Evolutionary conservation across 352 stramenopile species (phyloP), one percentile per base, ranked within the genome.

Genomic region (Poterioochromonas sp.): DNA sequence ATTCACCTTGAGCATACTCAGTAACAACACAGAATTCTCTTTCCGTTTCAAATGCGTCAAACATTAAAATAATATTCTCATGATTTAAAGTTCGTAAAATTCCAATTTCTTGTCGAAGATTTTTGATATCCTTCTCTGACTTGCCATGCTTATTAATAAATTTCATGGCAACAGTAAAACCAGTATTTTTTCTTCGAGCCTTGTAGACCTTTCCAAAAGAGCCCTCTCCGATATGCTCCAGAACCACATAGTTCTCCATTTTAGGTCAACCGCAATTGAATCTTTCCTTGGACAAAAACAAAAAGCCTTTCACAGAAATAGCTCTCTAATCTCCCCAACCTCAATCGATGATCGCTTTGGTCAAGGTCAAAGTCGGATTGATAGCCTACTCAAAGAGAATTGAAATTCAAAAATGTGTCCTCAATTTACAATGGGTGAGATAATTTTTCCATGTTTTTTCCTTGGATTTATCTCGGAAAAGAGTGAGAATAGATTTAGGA

Each of bases 21-120:
- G 89, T 97, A 40, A 97, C 92, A 80, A 97, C 94, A 77, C 89
- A 95, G 77, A 97, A 95, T 79, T 97, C 91, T 20, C 85, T 83
- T 40, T 93, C 87, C 35, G 92, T 97, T 84, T 97, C 92, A 76
- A 96, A 97, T 49, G 90, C 93, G 81, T 97, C 92, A 78, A 97
- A 86, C 86, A 97, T 94, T 65, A 91, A 86, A 79, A 97, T 95
- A 80, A 97, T 95, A 81, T 96, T 96, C 82, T 89, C 91, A 80
- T 97, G 92, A 78, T 96, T 90, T 34, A 97, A 81, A 0, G 84
- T 87, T 20, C 88, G 85, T 70, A 97, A 79, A 60, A 97, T 97
- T 69, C 88, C 90, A 78, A 97, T 97, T 88, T 97, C 92, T 82
- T 94, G 85, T 43, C 92, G 90, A 37, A 97, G 84, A 78, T 94